phyloP scores from a whole-genome alignment of 2,329 filamentous ascomycete species.

The Beauveria rudraprayagi region DNA sequence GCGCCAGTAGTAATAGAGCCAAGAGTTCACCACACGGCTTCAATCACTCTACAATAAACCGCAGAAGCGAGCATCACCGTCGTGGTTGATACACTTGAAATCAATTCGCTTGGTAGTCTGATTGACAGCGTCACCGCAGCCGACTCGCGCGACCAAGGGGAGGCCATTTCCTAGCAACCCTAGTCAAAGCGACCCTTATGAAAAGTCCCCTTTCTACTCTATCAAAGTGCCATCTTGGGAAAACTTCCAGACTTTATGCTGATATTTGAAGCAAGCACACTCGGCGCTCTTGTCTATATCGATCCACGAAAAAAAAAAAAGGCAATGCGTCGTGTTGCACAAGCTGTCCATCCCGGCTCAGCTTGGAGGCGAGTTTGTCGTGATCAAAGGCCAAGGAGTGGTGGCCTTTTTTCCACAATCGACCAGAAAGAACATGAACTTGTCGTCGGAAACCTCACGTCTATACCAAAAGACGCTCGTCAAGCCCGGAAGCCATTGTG shows the following conservation, averaged over 20 bases:
- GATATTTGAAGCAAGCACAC: conserved; percentile 16
- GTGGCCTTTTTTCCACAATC: conserved; percentile 12
- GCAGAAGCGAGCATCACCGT: conserved; percentile 14
- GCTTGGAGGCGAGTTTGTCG: conserved; percentile 14
- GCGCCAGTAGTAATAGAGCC: conserved; percentile 13
- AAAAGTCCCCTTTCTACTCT: conserved; percentile 16
- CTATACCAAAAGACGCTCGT: conserved; percentile 21
- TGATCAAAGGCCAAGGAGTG: conserved; percentile 18
- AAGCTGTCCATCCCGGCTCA: no score
- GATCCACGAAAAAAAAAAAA: conserved; percentile 18
- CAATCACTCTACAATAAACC: neutral
- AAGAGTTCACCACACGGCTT: conserved; percentile 3
- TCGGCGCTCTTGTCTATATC: conserved; percentile 12
- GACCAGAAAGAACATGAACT: conserved; percentile 18
- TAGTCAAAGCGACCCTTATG: conserved; percentile 1
- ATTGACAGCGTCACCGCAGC: conserved; percentile 19
- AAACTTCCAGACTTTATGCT: conserved; percentile 16
- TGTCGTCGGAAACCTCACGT: conserved; percentile 6
- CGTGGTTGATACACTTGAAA: conserved; percentile 20
- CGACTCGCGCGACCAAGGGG: conserved; percentile 9
- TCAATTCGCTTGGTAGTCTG: conserved; percentile 15
- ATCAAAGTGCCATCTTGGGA: conserved; percentile 12
- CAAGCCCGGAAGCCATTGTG: conserved; percentile 17
- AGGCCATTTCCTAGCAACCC: conserved; percentile 17
- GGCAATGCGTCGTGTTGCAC: conserved; percentile 12